Evolutionary conservation across 805 yeast genomes (phyloP).

Genomic region (Yarrowia yakushimensis): DNA sequence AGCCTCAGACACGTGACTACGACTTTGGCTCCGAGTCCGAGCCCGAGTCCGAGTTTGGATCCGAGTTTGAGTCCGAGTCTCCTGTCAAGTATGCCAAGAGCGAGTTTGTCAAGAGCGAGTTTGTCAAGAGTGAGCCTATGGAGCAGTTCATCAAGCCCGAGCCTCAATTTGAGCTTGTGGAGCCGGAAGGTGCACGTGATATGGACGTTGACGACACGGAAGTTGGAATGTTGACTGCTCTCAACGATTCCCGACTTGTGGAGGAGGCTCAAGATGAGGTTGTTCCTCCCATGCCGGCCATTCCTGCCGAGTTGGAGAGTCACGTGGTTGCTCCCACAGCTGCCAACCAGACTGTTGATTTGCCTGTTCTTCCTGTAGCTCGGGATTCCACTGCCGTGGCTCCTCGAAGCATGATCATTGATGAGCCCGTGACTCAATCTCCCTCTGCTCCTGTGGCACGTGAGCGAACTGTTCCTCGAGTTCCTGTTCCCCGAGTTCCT

Average conservation of each 20-base stretch:
- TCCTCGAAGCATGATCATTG: constrained; percentile 20
- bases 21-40: not conserved
- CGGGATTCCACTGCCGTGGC: no score
- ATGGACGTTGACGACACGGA: not conserved
- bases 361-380: not conserved
- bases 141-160: constrained; percentile 6
- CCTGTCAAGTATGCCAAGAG: not conserved
- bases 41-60: no score
- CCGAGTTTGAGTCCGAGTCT: not conserved
- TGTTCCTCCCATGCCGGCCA: not conserved
- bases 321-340: not conserved
- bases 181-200: not conserved
- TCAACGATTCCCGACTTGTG: not conserved
- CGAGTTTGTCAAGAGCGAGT: not conserved
- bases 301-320: not conserved
- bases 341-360: not conserved
- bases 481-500: constrained; percentile 12
- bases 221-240: constrained; percentile 13
- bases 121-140: not conserved
- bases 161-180: not conserved
- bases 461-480: no score
- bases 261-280: not conserved
- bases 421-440: not conserved
- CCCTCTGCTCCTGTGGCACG: not conserved
- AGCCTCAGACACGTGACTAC: not conserved